phyloP scores from a whole-genome alignment of 495 filamentous ascomycete genomes.

The Achaetomiella virescens region DNA sequence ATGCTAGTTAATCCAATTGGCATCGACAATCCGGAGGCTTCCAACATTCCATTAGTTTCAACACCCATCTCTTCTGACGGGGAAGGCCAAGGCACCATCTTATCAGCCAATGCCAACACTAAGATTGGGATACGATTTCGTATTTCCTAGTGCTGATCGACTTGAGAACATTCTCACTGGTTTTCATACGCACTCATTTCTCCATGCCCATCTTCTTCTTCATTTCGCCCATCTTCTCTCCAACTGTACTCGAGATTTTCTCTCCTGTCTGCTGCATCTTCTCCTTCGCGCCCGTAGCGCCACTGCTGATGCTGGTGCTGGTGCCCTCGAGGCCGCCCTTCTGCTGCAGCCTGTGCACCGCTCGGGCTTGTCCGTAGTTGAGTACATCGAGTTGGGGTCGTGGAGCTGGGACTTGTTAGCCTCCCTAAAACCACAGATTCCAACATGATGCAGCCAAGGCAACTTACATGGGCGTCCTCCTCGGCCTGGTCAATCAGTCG shows the following conservation, averaged over 20 bases:
- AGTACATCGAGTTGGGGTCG: constrained; percentile 20
- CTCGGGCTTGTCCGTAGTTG: constrained; percentile 1
- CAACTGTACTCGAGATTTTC: constrained; percentile 13
- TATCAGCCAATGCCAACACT: no score
- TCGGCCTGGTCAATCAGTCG: constrained; percentile 28
- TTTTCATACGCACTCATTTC: constrained; percentile 2
- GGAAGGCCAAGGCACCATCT: no score
- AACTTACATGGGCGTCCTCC: constrained; percentile 25
- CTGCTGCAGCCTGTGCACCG: constrained; percentile 9
- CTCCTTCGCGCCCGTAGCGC: neutral
- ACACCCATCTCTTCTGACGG: no score
- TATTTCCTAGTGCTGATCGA: no score
- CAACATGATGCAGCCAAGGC: no score
- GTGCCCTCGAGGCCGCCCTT: constrained; percentile 8
- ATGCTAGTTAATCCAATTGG: no score
- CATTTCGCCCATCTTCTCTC: constrained; percentile 17
- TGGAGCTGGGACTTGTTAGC: constrained; percentile 11
- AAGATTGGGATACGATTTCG: no score
- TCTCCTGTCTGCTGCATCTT: constrained; percentile 12
- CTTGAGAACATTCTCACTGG: no score
- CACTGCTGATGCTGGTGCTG: neutral
- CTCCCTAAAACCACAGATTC: no score
- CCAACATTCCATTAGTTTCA: no score
- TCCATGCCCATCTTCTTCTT: constrained; percentile 26
- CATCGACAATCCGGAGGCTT: no score